Percentiles rank a stretch among this genome's conserved stretches.
phyloP scores from a whole-genome alignment of 2,329 filamentous ascomycete species.

The Aspergillus tanneri region DNA sequence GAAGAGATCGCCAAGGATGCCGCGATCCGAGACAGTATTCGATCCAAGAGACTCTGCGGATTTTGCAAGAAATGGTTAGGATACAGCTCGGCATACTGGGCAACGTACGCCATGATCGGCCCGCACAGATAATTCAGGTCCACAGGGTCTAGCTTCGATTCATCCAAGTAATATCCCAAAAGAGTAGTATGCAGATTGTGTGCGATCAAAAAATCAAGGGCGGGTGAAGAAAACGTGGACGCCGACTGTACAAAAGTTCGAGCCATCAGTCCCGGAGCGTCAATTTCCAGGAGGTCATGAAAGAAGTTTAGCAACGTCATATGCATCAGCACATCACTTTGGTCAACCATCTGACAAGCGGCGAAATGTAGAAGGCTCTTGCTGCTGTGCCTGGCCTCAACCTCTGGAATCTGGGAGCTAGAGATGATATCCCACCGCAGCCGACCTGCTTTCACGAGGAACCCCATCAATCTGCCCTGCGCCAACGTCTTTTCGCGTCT shows the following conservation, averaged over 20 bases:
- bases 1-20: slow-evolving; percentile 47
- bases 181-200: slow-evolving; percentile 53
- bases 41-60: slow-evolving; percentile 40
- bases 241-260: slow-evolving; percentile 32
- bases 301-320: slow-evolving; percentile 60
- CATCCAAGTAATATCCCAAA: slow-evolving; percentile 53
- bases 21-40: slow-evolving; percentile 50
- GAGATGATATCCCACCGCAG: slow-evolving; percentile 57
- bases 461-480: slow-evolving; percentile 60
- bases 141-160: slow-evolving; percentile 49
- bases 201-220: slow-evolving; percentile 54
- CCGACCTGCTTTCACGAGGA: slow-evolving; percentile 53
- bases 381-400: slow-evolving; percentile 48
- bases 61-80: slow-evolving; percentile 55
- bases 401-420: slow-evolving; percentile 51
- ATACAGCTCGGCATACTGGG: slow-evolving; percentile 56
- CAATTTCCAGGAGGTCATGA: slow-evolving; percentile 51
- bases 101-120: slow-evolving; percentile 57
- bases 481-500: slow-evolving; percentile 58
- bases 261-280: slow-evolving; percentile 36
- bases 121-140: slow-evolving; percentile 56
- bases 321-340: slow-evolving; percentile 59
- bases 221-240: slow-evolving; percentile 41
- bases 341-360: slow-evolving; percentile 56
- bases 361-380: slow-evolving; percentile 56